Evolutionary conservation across 305 asterid species (phyloP).

Genomic region (Solanum aculeatissimum): DNA sequence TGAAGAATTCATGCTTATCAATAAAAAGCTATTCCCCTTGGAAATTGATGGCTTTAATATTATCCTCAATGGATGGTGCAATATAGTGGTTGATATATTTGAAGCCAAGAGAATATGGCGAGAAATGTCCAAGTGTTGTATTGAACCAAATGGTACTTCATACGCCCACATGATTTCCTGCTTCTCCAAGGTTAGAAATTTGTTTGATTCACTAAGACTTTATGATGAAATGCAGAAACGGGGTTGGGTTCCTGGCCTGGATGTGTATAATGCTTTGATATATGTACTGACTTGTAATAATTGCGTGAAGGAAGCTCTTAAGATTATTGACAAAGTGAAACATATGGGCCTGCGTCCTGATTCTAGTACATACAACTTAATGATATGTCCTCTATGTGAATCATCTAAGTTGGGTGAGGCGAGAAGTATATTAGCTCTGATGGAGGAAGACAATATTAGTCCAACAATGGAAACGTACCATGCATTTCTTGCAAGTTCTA

Average conservation of each 20-base stretch:
- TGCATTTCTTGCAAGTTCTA: constrained; percentile 48
- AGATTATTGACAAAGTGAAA: constrained; percentile 48
- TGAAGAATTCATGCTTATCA: constrained; percentile 68
- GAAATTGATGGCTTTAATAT: constrained; percentile 72
- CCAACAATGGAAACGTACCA: constrained; percentile 67
- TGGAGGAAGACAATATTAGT: constrained; percentile 45
- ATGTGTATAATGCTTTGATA: constrained; percentile 67
- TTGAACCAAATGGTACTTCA: constrained; percentile 57
- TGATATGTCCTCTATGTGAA: constrained; percentile 69
- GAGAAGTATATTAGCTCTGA: constrained; percentile 39
- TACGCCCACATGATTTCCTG: constrained; percentile 74
- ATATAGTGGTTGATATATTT: constrained; percentile 42
- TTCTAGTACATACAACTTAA: constrained; percentile 50
- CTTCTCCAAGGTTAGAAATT: constrained; percentile 55
- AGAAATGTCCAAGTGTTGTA: constrained; percentile 79
- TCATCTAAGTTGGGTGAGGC: constrained; percentile 53
- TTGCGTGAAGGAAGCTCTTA: constrained; percentile 69
- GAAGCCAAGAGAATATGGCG: constrained; percentile 96
- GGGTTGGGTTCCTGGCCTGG: constrained; percentile 59
- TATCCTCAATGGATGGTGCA: constrained; percentile 86
- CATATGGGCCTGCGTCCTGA: constrained; percentile 38
- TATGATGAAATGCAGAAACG: constrained; percentile 84
- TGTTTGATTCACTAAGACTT: constrained; percentile 69
- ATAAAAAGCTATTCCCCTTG: constrained; percentile 74
- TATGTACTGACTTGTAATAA: constrained; percentile 52